Evolutionary conservation across 2,329 filamentous ascomycete species (phyloP).

Genomic region (Stagonosporopsis tanaceti): DNA sequence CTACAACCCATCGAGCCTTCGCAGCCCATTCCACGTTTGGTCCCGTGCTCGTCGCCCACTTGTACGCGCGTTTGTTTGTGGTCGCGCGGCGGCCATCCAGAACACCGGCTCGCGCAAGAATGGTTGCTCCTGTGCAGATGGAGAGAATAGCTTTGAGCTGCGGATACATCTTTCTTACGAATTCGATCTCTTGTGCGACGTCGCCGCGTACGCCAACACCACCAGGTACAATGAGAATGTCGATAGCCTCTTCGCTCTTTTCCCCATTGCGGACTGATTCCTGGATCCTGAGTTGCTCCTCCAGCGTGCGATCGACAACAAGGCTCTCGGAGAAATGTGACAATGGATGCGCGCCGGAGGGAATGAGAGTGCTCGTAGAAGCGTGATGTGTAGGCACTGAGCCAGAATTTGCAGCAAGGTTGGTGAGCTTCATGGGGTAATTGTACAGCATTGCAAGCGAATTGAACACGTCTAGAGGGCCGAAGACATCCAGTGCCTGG

Average conservation of each 20-base stretch:
- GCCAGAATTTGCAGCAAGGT: constrained; percentile 32
- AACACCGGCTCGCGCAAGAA: constrained; percentile 65
- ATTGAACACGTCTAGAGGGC: constrained; percentile 57
- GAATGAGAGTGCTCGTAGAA: constrained; percentile 25
- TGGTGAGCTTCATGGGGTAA: constrained; percentile 39
- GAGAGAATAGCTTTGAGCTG: constrained; percentile 64
- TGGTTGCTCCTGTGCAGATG: constrained; percentile 69
- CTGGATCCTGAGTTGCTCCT: constrained; percentile 27
- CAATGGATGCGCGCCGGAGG: constrained; percentile 21
- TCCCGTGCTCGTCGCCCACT: constrained; percentile 47
- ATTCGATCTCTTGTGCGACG: constrained; percentile 52
- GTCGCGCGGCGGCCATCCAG: constrained; percentile 68
- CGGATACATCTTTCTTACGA: constrained; percentile 58
- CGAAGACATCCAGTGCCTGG: constrained; percentile 48
- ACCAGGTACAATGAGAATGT: constrained; percentile 72
- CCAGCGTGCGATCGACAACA: constrained; percentile 26
- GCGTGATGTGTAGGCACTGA: constrained; percentile 35
- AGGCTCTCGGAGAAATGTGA: constrained; percentile 30
- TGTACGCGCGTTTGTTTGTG: constrained; percentile 68
- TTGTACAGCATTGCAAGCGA: constrained; percentile 38
- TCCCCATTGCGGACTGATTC: constrained; percentile 10
- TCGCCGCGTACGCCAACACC: constrained; percentile 58
- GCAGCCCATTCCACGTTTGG: constrained; percentile 66
- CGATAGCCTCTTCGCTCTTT: constrained; percentile 35
- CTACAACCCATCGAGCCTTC: constrained; percentile 61